Percentiles rank a stretch among this genome's conserved stretches.
phyloP scores from a whole-genome alignment of 108 stramenopile species.

The Stephanodiscus minutulus region DNA sequence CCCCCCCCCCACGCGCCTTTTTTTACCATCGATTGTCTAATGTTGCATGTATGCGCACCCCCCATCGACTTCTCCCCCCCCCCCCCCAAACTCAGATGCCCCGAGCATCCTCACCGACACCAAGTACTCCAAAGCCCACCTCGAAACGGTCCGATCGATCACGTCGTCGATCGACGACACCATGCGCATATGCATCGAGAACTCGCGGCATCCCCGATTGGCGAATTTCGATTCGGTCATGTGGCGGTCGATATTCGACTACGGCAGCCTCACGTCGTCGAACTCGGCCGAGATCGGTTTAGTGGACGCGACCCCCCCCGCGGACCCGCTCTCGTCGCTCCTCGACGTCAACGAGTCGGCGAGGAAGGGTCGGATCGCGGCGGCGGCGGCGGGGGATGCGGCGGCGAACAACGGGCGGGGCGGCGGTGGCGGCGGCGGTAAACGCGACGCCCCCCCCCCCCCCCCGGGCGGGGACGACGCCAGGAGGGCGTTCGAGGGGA shows the following conservation, averaged over 20 bases:
- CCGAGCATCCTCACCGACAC: slow-evolving; percentile 71
- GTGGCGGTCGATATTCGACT: slow-evolving; percentile 67
- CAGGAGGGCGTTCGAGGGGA: slow-evolving; percentile 36
- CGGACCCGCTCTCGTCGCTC: slow-evolving; percentile 59
- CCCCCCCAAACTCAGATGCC: slow-evolving; percentile 25
- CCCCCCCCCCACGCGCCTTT: background rate
- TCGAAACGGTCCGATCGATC: slow-evolving; percentile 50
- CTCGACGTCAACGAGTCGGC: slow-evolving; percentile 43
- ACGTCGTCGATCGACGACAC: slow-evolving; percentile 55
- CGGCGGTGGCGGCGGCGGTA: too few relatives aligned
- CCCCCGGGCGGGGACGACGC: too few relatives aligned
- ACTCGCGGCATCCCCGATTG: slow-evolving; percentile 30
- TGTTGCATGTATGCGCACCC: background rate
- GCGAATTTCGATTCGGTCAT: slow-evolving; percentile 51
- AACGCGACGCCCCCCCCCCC: slow-evolving; percentile 18
- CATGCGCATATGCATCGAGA: slow-evolving; percentile 53
- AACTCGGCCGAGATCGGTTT: slow-evolving; percentile 67
- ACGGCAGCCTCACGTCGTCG: slow-evolving; percentile 65
- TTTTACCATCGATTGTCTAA: background rate
- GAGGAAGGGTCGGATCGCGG: slow-evolving; percentile 12
- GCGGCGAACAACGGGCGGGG: background rate
- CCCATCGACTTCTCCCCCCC: background rate
- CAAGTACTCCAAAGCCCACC: slow-evolving; percentile 55
- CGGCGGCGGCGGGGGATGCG: slow-evolving; percentile 1
- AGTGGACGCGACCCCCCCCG: slow-evolving; percentile 55